Percentiles rank a stretch among this genome's conserved stretches.
Evolutionary conservation across 805 yeast genomes (phyloP).

Genomic region (Starmera dryadoides): DNA sequence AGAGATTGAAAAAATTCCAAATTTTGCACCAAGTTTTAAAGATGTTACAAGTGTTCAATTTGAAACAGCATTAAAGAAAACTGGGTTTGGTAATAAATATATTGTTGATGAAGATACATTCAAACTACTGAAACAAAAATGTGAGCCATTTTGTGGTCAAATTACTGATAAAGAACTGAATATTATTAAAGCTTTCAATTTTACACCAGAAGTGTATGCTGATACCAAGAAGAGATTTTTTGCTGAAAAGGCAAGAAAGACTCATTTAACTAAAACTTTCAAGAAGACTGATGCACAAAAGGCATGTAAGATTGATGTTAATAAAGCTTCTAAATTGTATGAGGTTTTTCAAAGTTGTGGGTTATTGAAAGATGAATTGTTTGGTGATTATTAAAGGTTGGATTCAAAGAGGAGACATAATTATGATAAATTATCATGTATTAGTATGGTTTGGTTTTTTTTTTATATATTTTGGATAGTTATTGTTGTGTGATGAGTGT

Average conservation of each 20-base stretch:
- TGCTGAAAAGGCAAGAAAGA: slow-evolving; percentile 78
- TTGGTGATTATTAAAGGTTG: not conserved
- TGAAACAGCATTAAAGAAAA: slow-evolving; percentile 6
- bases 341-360: slow-evolving; percentile 90
- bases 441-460: not conserved
- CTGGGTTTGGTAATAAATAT: slow-evolving; percentile 5
- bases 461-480: no score
- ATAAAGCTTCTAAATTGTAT: slow-evolving; percentile 86
- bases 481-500: no score
- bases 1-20: slow-evolving; percentile 7
- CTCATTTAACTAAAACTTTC: slow-evolving; percentile 66
- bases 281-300: slow-evolving; percentile 97
- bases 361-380: slow-evolving; percentile 77
- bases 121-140: not conserved
- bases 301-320: slow-evolving; percentile 95
- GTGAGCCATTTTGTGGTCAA: slow-evolving; percentile 1
- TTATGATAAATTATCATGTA: no score
- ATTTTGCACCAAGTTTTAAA: slow-evolving; percentile 11
- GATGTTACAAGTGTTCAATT: slow-evolving; percentile 5
- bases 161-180: slow-evolving; percentile 8
- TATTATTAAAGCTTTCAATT: slow-evolving; percentile 10
- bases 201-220: slow-evolving; percentile 17
- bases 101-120: slow-evolving; percentile 8
- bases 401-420: no score
- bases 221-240: slow-evolving; percentile 80